Base-by-base conservation (phyloP, 1,284 basidiomycete species). In the Neonothopanus nambi region DNA sequence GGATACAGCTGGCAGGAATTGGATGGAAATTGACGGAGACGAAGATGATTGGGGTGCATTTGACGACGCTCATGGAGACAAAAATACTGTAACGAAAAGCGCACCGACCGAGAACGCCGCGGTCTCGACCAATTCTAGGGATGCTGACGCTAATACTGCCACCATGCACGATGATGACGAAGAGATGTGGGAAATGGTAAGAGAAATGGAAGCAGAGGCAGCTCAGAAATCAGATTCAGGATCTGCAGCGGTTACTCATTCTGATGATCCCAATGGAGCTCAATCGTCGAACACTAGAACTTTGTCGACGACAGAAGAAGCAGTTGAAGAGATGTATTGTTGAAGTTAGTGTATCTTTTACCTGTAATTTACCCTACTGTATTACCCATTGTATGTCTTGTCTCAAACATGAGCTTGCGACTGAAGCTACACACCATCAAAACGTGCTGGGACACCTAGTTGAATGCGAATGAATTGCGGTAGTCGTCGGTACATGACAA, bases 151-250 rank as follows among this genome's bases (percentile, higher is more conserved):
- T 18, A 44, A 17, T n/a, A n/a, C n/a, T 17, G 18, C 35, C 5
- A 12, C 52, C 39, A 9, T 42, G 49, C 20, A 47, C 43, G 46
- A 46, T 42, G 76, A 80, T 17, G 82, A 86, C 48, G 80, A 85
- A 40, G 82, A 85, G 5, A 81, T 89, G 79, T 87, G 86, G 82
- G 81, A 85, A 57, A 71, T 87, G 24, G 66, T 87, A 49, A 70
- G 79, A 45, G 85, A 89, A 63, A 74, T 83, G 59, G 82, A 84
- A 37, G 67, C 61, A 63, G 30, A 56, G 39, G n/a, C 38, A 30
- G 21, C 44, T 24, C 18, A 17, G 3, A 33, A 48, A 18, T 28
- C 28, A 21, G 33, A 23, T 7, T 12, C 21, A 38, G 36, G 3
- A 20, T 11, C 40, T 3, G 47, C 21, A 39, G 47, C 23, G 8